Conservation (phyloP, 495 filamentous ascomycete genomes). For the Daldinia concentrica region DNA sequence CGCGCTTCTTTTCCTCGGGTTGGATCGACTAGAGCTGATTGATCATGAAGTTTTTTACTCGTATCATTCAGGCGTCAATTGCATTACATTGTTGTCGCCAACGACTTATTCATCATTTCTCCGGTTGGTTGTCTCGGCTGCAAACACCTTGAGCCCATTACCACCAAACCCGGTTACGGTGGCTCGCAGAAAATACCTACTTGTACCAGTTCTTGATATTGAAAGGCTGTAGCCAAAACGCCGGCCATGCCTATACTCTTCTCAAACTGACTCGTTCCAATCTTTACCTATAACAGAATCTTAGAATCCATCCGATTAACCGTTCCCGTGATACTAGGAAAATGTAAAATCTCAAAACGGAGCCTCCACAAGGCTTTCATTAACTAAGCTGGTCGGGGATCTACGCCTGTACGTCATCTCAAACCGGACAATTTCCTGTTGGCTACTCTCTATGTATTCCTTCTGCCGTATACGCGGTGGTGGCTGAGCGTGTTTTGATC, state of each 20-base stretch:
- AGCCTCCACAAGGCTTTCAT: conserved; percentile 30
- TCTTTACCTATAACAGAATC: conserved; percentile 34
- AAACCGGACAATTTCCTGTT: conserved; percentile 35
- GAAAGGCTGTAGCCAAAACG: conserved; percentile 22
- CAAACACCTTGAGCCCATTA: conserved; percentile 35
- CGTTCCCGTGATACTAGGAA: conserved; percentile 28
- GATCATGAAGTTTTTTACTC: conserved; percentile 31
- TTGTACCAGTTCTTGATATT: conserved; percentile 21
- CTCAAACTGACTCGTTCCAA: conserved; percentile 16
- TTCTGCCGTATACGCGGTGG: conserved; percentile 32
- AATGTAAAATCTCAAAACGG: conserved; percentile 34
- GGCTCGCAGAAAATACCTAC: conserved; percentile 26
- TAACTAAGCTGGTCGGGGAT: conserved; percentile 41
- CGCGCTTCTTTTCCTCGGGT: conserved; percentile 27
- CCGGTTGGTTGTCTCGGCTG: conserved; percentile 38
- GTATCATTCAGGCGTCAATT: conserved; percentile 43
- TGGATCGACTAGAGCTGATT: conserved; percentile 39
- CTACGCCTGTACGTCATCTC: conserved; percentile 38
- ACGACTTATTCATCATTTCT: conserved; percentile 29
- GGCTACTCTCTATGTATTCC: conserved; percentile 8
- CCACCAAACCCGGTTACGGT: conserved; percentile 25
- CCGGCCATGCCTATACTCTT: conserved; percentile 28
- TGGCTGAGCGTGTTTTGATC: conserved; percentile 35
- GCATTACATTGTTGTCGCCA: conserved; percentile 29
- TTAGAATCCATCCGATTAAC: conserved; percentile 31